Evolutionary conservation across 1,139 yeast genomes (phyloP).

Genomic region (Geotrichum cucujoidarum): DNA sequence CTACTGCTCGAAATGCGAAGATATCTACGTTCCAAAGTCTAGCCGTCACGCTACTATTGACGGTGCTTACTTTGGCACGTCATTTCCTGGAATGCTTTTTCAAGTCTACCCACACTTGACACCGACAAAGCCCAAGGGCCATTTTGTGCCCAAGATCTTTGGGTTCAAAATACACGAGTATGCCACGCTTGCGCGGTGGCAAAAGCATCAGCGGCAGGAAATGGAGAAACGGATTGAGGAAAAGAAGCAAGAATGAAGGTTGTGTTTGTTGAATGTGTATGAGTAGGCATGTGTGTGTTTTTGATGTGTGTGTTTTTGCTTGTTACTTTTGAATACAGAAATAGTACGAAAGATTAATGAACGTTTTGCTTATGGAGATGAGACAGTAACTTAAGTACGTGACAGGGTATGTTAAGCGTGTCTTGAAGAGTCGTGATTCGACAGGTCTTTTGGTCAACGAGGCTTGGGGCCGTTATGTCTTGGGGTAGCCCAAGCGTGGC

Average conservation of each 20-base stretch:
- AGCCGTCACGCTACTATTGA: slow-evolving; percentile 82
- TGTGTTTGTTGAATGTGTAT: too few relatives aligned
- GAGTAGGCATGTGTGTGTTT: too few relatives aligned
- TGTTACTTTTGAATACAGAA: too few relatives aligned
- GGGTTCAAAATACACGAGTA: slow-evolving; percentile 91
- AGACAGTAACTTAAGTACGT: too few relatives aligned
- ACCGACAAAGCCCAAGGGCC: slow-evolving; percentile 58
- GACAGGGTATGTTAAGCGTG: too few relatives aligned
- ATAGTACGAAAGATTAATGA: too few relatives aligned
- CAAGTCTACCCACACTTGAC: slow-evolving; percentile 85
- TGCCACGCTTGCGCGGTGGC: slow-evolving; percentile 79
- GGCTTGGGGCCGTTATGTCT: too few relatives aligned
- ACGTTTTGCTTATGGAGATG: too few relatives aligned
- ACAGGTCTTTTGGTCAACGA: too few relatives aligned
- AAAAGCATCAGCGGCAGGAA: background rate
- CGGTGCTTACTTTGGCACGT: slow-evolving; percentile 95
- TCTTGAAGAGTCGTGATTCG: too few relatives aligned
- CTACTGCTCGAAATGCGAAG: slow-evolving; percentile 95
- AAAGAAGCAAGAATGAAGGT: background rate
- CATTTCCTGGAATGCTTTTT: slow-evolving; percentile 94
- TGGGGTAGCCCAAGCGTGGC: too few relatives aligned
- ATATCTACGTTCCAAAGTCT: slow-evolving; percentile 85
- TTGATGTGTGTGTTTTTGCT: too few relatives aligned
- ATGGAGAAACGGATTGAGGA: slow-evolving; percentile 22
- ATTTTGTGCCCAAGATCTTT: slow-evolving; percentile 84